Evolutionary conservation across 2,329 filamentous ascomycete species (phyloP).

Genomic region (Alternaria burnsii): DNA sequence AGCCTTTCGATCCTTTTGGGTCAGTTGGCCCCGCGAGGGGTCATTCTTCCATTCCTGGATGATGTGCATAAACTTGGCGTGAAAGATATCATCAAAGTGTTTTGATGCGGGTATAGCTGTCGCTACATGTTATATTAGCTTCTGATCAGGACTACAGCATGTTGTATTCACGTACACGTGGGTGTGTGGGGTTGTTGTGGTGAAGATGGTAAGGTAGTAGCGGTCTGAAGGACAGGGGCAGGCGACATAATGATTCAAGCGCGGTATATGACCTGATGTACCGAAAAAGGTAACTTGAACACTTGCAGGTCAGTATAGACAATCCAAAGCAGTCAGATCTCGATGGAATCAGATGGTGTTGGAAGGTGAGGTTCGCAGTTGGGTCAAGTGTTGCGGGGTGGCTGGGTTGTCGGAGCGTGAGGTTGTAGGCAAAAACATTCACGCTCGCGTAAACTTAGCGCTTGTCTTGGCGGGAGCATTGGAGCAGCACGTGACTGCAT

Average conservation of each 20-base stretch:
- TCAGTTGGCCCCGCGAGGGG: conserved; percentile 38
- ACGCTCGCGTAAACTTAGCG: conserved; percentile 51
- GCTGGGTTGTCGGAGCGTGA: conserved; percentile 37
- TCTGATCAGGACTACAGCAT: not conserved
- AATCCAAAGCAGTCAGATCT: conserved; percentile 7
- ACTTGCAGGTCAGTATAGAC: conserved; percentile 4
- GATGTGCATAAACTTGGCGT: conserved; percentile 45
- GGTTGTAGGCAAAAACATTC: conserved; percentile 50
- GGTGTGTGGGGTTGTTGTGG: conserved; percentile 26
- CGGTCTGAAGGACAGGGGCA: conserved; percentile 38
- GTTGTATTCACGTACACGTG: conserved; percentile 20
- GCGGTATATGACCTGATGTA: conserved; percentile 38
- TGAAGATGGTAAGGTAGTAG: conserved; percentile 32
- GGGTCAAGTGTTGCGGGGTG: conserved; percentile 30
- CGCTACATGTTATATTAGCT: conserved; percentile 20
- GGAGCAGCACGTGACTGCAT: conserved; percentile 37
- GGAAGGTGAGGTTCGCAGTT: conserved; percentile 23
- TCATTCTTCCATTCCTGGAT: conserved; percentile 45
- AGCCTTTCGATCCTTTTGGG: conserved; percentile 43
- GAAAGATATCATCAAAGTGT: conserved; percentile 49
- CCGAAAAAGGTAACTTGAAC: conserved; percentile 22
- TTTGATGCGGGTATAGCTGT: conserved; percentile 23
- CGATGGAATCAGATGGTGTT: conserved; percentile 40
- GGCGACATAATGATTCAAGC: conserved; percentile 45
- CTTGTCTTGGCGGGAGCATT: conserved; percentile 39